These are phyloP conservation scores for Cylindrodendrum hubeiense DNA, from an alignment of 2,329 filamentous ascomycete genomes.

Conservation along the genomic window DNA sequence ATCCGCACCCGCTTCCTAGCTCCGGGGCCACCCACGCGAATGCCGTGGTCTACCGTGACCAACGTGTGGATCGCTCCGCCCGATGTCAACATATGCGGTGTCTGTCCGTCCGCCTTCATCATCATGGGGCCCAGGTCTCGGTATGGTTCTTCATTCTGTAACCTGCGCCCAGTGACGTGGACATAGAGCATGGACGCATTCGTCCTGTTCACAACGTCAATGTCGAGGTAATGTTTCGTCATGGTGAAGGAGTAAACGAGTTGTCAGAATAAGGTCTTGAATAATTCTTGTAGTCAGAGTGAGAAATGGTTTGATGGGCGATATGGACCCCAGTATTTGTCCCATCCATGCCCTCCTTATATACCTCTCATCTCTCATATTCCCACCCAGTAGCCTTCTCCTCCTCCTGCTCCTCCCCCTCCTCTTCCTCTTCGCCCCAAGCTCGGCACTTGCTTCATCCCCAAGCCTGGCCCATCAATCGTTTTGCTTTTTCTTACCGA, in stretches of 20 bases:
- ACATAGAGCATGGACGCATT: slow-evolving; percentile 69
- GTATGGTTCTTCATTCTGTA: slow-evolving; percentile 69
- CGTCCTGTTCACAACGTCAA: slow-evolving; percentile 76
- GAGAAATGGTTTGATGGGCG: background rate
- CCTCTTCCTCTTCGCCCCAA: background rate
- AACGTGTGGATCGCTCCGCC: slow-evolving; percentile 64
- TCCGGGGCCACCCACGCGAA: slow-evolving; percentile 73
- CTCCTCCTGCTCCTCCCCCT: background rate
- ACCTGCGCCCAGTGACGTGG: slow-evolving; percentile 73
- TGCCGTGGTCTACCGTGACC: slow-evolving; percentile 70
- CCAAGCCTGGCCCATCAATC: background rate
- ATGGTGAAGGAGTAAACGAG: background rate
- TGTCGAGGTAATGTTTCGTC: slow-evolving; percentile 57
- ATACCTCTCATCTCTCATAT: background rate
- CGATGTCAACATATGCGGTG: slow-evolving; percentile 73
- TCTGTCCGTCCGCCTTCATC: slow-evolving; percentile 69
- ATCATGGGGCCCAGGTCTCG: slow-evolving; percentile 55
- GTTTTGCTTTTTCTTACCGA: background rate
- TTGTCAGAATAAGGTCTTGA: no score
- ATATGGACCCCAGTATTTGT: background rate
- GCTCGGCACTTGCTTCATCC: background rate
- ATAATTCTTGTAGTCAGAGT: background rate
- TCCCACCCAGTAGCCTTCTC: no score
- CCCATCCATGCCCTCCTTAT: background rate
- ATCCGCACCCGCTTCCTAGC: slow-evolving; percentile 71